phyloP scores from a whole-genome alignment of 805 yeast genomes.

The Schizosaccharomyces japonicus region DNA sequence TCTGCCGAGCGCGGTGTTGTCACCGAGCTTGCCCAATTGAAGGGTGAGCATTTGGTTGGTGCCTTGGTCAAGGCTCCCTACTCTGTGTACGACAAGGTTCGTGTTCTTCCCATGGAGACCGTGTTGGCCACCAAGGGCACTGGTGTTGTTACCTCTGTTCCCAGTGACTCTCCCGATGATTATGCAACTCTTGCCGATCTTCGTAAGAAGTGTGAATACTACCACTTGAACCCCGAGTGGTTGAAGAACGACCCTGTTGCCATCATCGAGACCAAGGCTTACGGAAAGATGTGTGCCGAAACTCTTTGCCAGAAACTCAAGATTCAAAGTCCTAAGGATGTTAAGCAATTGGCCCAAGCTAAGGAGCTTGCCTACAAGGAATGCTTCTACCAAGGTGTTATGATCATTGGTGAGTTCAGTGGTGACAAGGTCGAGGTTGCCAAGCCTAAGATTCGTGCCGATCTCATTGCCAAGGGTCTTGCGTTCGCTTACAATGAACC shows the following conservation, averaged over 20 bases:
- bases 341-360: constrained; percentile 66
- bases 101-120: constrained; percentile 93
- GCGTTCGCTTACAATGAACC: constrained; percentile 91
- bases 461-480: constrained; percentile 47
- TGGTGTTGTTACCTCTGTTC: constrained; percentile 96
- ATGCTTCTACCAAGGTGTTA: constrained; percentile 74
- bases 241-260: constrained; percentile 49
- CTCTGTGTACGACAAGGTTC: constrained; percentile 40
- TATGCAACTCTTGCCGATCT: constrained; percentile 67
- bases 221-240: constrained; percentile 70
- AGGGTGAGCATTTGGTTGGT: constrained; percentile 61
- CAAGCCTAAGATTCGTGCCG: constrained; percentile 64
- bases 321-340: constrained; percentile 84
- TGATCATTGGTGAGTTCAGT: constrained; percentile 56
- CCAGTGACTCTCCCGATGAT: constrained; percentile 97
- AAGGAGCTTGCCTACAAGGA: constrained; percentile 90
- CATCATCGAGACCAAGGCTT: constrained; percentile 55
- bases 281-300: constrained; percentile 77
- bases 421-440: constrained; percentile 85
- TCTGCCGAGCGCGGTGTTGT: constrained; percentile 73
- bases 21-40: constrained; percentile 31
- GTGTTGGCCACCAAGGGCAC: constrained; percentile 89
- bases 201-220: constrained; percentile 71
- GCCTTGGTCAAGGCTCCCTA: constrained; percentile 70
- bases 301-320: constrained; percentile 61